Conservation (phyloP, 805 yeast species). For the Torulaspora maleeae region DNA sequence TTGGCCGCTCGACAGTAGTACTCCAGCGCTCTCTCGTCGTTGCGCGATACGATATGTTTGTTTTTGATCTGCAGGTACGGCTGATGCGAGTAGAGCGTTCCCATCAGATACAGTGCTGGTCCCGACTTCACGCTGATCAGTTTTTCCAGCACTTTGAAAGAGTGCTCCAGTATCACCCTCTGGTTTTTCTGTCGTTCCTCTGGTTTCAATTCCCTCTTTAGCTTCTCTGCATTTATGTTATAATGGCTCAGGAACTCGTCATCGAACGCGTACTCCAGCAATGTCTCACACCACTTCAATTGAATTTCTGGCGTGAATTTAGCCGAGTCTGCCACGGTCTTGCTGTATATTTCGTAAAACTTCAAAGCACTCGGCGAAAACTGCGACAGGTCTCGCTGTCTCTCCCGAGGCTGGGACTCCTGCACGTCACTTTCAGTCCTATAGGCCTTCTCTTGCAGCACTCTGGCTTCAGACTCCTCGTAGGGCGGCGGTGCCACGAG, state of each 20-base stretch:
- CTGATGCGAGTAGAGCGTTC: constrained; percentile 55
- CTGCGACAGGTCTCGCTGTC: constrained; percentile 16
- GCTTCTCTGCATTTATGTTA: constrained; percentile 45
- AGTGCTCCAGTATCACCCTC: constrained; percentile 51
- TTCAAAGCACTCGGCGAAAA: constrained; percentile 19
- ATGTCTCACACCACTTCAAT: constrained; percentile 55
- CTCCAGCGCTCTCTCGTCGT: constrained; percentile 58
- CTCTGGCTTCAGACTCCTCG: constrained; percentile 17
- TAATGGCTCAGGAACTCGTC: constrained; percentile 41
- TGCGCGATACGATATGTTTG: constrained; percentile 46
- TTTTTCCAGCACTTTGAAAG: constrained; percentile 56
- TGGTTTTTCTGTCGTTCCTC: constrained; percentile 49
- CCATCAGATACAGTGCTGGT: constrained; percentile 56
- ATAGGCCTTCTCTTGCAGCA: constrained; percentile 21
- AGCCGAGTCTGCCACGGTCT: constrained; percentile 26
- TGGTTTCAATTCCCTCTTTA: constrained; percentile 37
- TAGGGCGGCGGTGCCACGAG: constrained; percentile 22
- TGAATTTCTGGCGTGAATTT: constrained; percentile 50
- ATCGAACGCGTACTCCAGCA: constrained; percentile 45
- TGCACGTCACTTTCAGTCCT: constrained; percentile 11
- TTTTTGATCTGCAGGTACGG: constrained; percentile 44
- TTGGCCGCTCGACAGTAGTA: constrained; percentile 56
- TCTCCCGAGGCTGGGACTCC: constrained; percentile 1
- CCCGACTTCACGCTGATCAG: constrained; percentile 46
- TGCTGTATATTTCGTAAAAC: constrained; percentile 25